Evolutionary conservation across 2,329 filamentous ascomycete species (phyloP).

Genomic region (Penicillium paneum): DNA sequence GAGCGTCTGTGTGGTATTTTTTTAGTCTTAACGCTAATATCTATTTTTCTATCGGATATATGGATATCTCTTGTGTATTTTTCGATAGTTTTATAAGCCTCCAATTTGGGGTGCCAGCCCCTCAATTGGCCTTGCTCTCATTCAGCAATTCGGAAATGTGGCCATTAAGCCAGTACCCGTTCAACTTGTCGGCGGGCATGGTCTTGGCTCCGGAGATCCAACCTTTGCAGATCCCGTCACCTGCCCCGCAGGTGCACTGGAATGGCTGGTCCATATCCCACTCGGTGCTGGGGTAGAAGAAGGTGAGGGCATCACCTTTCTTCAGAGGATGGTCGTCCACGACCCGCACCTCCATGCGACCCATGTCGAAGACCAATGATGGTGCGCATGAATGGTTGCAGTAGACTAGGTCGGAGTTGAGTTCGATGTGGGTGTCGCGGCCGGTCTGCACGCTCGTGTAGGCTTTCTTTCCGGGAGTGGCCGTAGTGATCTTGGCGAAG

Average conservation of each 20-base stretch:
- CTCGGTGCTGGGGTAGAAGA: constrained; percentile 51
- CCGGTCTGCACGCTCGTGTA: constrained; percentile 55
- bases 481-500: constrained; percentile 47
- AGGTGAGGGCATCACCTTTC: constrained; percentile 44
- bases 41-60: constrained; percentile 1
- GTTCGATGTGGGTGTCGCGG: constrained; percentile 51
- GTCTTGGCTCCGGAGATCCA: constrained; percentile 41
- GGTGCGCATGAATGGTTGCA: constrained; percentile 57
- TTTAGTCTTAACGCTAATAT: constrained; percentile 3
- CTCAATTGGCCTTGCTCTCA: constrained; percentile 15
- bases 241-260: constrained; percentile 43
- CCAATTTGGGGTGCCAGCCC: constrained; percentile 2
- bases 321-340: constrained; percentile 39
- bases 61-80: background rate
- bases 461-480: constrained; percentile 45
- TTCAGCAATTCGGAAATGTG: constrained; percentile 38
- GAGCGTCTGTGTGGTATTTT: background rate
- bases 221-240: constrained; percentile 35
- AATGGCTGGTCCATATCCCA: constrained; percentile 51
- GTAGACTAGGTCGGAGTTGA: constrained; percentile 56
- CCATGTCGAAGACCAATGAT: constrained; percentile 54
- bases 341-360: constrained; percentile 40
- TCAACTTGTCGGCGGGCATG: constrained; percentile 33
- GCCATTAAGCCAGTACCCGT: constrained; percentile 43
- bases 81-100: background rate